These are phyloP conservation scores for Hyaloscypha finlandica DNA, from an alignment of 495 filamentous ascomycete species.

Conservation along the genomic window DNA sequence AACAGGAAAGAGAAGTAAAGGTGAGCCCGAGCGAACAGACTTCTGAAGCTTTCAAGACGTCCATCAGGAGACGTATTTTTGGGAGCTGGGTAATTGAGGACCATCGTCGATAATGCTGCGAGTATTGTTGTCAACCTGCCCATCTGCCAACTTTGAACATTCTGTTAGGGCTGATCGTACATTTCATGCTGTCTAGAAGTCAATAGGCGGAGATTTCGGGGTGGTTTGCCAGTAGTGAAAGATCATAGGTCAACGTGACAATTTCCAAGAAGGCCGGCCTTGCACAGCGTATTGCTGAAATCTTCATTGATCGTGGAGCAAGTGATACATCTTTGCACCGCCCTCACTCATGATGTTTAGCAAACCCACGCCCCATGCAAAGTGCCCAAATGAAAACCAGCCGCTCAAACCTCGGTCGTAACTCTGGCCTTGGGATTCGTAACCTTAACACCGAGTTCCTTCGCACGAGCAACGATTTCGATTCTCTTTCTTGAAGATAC, in stretches of 20 bases:
- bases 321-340: conserved; percentile 29
- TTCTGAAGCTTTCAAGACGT: too few species aligned
- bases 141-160: too few species aligned
- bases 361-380: conserved; percentile 34
- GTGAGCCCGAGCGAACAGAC: too few species aligned
- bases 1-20: too few species aligned
- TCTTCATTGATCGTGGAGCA: conserved; percentile 33
- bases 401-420: conserved; percentile 87
- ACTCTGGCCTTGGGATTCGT: conserved; percentile 99
- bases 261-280: background rate
- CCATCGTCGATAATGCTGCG: too few species aligned
- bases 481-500: conserved; percentile 98
- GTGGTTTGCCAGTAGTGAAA: background rate
- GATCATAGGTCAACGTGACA: background rate
- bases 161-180: background rate
- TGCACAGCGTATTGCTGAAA: conserved; percentile 18
- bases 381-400: conserved; percentile 29
- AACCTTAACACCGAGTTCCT: conserved; percentile 98
- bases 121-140: too few species aligned
- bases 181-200: background rate
- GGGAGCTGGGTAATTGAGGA: too few species aligned
- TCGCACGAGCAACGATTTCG: conserved; percentile 92
- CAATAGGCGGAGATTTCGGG: too few species aligned
- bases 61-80: too few species aligned
- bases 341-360: conserved; percentile 30